Evolutionary conservation across 2,329 filamentous ascomycete species (phyloP), one percentile per base, ranked within the genome.

Genomic region (Paradendryphiella salina): DNA sequence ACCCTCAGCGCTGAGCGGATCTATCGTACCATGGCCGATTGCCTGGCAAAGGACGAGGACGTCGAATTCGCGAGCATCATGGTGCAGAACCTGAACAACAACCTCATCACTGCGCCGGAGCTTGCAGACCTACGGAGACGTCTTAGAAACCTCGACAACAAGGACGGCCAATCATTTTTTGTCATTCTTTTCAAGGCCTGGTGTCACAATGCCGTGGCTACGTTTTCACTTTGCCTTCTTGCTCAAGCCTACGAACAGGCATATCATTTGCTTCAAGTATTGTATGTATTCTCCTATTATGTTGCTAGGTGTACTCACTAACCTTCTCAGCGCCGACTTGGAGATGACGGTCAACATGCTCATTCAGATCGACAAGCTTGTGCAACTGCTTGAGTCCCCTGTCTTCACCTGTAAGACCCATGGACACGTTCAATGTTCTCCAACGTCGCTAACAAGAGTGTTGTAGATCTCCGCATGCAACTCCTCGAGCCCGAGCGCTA

Each of bases 261-360:
- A 9, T 99, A 97, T 67, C 90, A 97, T 69, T 80, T 99, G 13
- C 79, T 99, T 14, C 92, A 96, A 69, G 94, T 97, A 39, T 96
- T 99, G 89, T 95, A 73, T 65, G 85, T 72, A 32, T 2, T 3
- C 4, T 52, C 20, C 23, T 29, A 10, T 35, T 5, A 2, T 21
- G 0, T n/a, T 14, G 1, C 4, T 4, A 2, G 10, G 13, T 3
- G 18, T 15, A 65, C 52, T 33, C 6, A 69, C 70, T 70, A 38
- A 72, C 37, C 34, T 28, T 10, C n/a, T 8, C 58, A 96, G 90
- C 74, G 94, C 90, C 52, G 94, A 99, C 66, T 80, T 99, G 40
- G 94, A 99, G 72, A 97, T 99, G 90, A 97, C 93, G 0, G 94
- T 99, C 63, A 96, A 96, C 64, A 96, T 96, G 75, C 83, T 99